Conservation (phyloP, 1,284 basidiomycete genomes). For the Gomphus bonarii region DNA sequence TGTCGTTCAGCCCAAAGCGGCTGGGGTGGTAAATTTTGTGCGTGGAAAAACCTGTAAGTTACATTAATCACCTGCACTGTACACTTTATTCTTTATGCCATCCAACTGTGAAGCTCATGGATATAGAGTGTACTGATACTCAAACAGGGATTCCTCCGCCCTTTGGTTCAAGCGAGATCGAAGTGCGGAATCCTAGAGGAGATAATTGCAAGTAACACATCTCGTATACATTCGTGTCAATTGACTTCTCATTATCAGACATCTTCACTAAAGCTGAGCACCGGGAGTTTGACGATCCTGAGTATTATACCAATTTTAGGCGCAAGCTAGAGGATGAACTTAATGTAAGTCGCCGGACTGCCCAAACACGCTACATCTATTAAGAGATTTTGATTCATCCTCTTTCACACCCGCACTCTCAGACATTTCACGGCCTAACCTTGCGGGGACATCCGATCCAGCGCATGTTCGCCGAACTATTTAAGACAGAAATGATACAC, state of each 20-base stretch:
- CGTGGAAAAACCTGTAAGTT: slow-evolving; percentile 42
- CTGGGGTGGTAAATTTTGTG: slow-evolving; percentile 44
- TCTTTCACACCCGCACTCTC: neutral
- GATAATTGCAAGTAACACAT: slow-evolving; percentile 32
- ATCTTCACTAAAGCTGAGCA: slow-evolving; percentile 45
- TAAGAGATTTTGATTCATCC: neutral
- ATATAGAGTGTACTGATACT: neutral
- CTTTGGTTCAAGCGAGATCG: slow-evolving; percentile 29
- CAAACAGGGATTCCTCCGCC: slow-evolving; percentile 34
- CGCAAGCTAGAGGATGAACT: slow-evolving; percentile 39
- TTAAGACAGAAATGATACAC: slow-evolving; percentile 38
- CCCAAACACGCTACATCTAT: neutral
- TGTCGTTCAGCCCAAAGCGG: slow-evolving; percentile 42
- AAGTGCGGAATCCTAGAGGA: slow-evolving; percentile 10
- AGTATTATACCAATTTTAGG: slow-evolving; percentile 40
- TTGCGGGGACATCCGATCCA: slow-evolving; percentile 35
- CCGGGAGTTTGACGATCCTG: slow-evolving; percentile 35
- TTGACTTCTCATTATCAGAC: slow-evolving; percentile 22
- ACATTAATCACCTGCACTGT: neutral
- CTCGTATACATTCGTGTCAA: neutral
- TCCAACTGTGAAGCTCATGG: neutral
- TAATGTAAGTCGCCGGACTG: slow-evolving; percentile 30
- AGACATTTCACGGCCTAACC: slow-evolving; percentile 38
- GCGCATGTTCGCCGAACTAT: slow-evolving; percentile 26
- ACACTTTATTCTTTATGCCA: neutral